These are phyloP conservation scores for Agaricus blazei DNA, from an alignment of 768 basidiomycete genomes.

Conservation along the genomic window DNA sequence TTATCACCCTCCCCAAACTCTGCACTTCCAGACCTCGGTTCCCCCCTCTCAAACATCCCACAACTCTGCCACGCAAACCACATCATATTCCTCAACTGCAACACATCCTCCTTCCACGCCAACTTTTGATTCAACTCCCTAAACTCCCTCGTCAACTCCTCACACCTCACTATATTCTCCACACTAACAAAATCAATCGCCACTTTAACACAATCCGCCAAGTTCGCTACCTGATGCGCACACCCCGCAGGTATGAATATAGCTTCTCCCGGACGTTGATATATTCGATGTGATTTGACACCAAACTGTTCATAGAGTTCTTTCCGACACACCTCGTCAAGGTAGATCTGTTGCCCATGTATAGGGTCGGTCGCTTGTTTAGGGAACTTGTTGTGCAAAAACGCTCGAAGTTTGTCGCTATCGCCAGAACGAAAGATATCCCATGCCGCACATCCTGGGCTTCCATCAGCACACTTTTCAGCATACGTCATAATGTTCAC, in stretches of 20 bases:
- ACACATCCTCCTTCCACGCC: constrained; percentile 92
- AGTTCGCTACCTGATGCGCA: constrained; percentile 89
- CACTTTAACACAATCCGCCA: constrained; percentile 94
- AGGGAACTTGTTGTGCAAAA: constrained; percentile 52
- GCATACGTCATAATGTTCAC: constrained; percentile 88
- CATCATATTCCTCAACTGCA: constrained; percentile 89
- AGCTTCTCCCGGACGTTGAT: constrained; percentile 89
- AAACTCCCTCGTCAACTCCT: constrained; percentile 83
- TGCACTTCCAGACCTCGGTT: background rate
- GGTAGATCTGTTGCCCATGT: constrained; percentile 83
- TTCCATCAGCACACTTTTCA: constrained; percentile 46
- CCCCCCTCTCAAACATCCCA: constrained; percentile 27
- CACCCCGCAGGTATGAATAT: constrained; percentile 95
- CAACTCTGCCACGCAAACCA: constrained; percentile 90
- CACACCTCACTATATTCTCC: constrained; percentile 86
- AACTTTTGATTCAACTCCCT: constrained; percentile 82
- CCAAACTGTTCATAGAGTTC: constrained; percentile 63
- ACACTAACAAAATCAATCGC: constrained; percentile 94
- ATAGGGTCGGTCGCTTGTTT: constrained; percentile 62
- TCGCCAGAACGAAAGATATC: constrained; percentile 85
- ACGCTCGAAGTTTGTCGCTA: constrained; percentile 69
- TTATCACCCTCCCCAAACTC: background rate
- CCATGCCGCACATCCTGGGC: constrained; percentile 84
- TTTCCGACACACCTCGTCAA: constrained; percentile 64
- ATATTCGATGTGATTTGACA: constrained; percentile 78